Evolutionary conservation across 2,329 filamentous ascomycete species (phyloP), one percentile per base, ranked within the genome.

Genomic region (Pseudocercospora pini-densiflorae): DNA sequence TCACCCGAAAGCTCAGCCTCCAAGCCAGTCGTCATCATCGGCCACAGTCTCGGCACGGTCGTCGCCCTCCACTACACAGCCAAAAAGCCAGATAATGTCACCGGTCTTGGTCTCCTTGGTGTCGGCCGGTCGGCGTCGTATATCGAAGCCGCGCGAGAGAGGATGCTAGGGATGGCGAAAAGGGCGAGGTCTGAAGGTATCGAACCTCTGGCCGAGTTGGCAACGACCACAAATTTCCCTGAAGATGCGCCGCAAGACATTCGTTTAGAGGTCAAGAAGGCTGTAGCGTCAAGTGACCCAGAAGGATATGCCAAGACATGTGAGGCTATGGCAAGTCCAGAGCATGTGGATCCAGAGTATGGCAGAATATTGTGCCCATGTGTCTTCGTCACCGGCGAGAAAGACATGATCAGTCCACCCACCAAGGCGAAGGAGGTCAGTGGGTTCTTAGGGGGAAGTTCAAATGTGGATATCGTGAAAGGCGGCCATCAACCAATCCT

Each of bases 41-140:
- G 65, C 21, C 65, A 67, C 29, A 67, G 65, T 59, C 61, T 67
- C 31, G 65, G 65, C 14, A 19, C 55, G 12, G 53, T 67, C 27
- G 27, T 68, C 60, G 66, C 60, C 8, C 60, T 68, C 8, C 66
- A 68, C 54, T 68, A 68, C 33, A 57, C 63, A 27, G 54, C 61
- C 33, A 23, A 16, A 8, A 23, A 61, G n/a, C 59, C 63, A 10
- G 29, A 58, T 21, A 58, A 64, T 14, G 60, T 68, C 5, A 85
- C 85, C 1, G 61, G 64, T 43, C 61, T 67, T 43, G 61, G 64
- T 29, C 61, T 67, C n/a, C 61, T 67, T 36, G 61, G 64, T 16
- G 64, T 67, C 43, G 61, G 64, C 3, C 61, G 64, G 3, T 67
- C 64, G 21, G 61, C 64, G 2, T 67, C 64, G n/a, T 61, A 67